Evolutionary conservation across 1,284 basidiomycete species (phyloP), one percentile per base, ranked within the genome.

Genomic region (Austroboletus novae-zelandiae): DNA sequence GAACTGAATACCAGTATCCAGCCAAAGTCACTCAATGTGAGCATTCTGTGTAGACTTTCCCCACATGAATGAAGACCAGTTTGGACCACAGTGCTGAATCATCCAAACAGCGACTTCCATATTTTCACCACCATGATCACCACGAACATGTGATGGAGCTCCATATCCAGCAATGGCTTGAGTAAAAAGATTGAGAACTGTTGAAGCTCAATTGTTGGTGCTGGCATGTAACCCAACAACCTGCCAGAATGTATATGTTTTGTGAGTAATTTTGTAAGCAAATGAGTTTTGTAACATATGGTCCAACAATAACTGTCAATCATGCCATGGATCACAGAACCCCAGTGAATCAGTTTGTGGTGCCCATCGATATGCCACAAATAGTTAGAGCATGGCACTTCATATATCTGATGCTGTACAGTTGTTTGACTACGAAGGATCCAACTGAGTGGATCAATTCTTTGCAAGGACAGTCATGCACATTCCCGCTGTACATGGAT

Each of bases 291-390:
- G n/a, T 15, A 9, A n/a, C n/a, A 36, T 13, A 58, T 47, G 1
- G 42, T 58, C 15, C 31, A 9, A 46, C 57, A 58, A 43, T 45
- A 40, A 1, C 48, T 50, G 18, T 58, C 76, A 32, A 74, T 65
- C 20, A 73, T 50, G 0, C 76, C 75, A 62, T 80, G 77, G 18
- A 81, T 71, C 0, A 80, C 74, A 52, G 79, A 64, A 0, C 76
- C 76, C 76, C 74, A 81, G 0, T 43, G 39, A 11, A 80, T 79
- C 0, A 79, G 58, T 48, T 78, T 78, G 51, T 79, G 77, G 49
- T 79, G 75, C 0, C 77, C 75, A 59, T 79, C 74, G 31, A 70
- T 50, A 56, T 79, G 78, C 77, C 78, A 79, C 0, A 58, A 0
- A 1, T 45, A 34, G 20, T 57, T 58, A 0, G 53, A 51, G 0